These are phyloP conservation scores for Gentiana straminea DNA, from an alignment of 257 asterid species.

Conservation along the genomic window DNA sequence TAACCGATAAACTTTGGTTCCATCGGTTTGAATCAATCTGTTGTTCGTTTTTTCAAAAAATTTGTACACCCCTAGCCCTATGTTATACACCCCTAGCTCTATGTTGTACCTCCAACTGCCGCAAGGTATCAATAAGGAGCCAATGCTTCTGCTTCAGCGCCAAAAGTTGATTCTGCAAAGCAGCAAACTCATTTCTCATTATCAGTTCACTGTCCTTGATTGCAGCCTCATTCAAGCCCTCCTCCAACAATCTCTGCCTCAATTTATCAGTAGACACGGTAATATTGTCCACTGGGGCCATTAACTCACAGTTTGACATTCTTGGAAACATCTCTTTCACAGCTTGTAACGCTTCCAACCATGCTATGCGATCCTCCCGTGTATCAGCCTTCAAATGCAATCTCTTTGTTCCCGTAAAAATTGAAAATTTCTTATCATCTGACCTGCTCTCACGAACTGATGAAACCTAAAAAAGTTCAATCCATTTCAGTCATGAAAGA, in stretches of 20 bases:
- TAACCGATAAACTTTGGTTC: too few species aligned
- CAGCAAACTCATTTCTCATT: conserved; percentile 65
- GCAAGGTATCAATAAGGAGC: conserved; percentile 72
- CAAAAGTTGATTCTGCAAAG: conserved; percentile 66
- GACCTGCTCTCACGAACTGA: conserved; percentile 80
- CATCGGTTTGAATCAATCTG: too few species aligned
- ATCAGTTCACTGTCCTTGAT: conserved; percentile 83
- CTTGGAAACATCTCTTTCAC: conserved; percentile 93
- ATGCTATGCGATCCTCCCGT: conserved; percentile 62
- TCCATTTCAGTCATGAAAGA: too few species aligned
- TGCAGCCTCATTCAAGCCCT: conserved; percentile 50
- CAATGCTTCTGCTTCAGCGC: conserved; percentile 77
- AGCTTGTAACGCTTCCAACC: conserved; percentile 91
- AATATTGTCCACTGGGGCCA: conserved; percentile 71
- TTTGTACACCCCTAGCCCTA: too few species aligned
- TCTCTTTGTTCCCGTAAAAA: conserved; percentile 90
- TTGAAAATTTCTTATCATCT: conserved; percentile 87
- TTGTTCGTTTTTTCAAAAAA: too few species aligned
- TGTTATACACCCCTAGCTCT: too few species aligned
- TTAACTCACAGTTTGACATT: conserved; percentile 85
- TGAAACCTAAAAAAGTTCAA: conserved; percentile 49
- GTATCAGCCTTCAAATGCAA: conserved; percentile 85
- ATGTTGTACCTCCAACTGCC: conserved; percentile 85
- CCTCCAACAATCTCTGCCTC: conserved; percentile 70
- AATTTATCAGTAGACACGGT: conserved; percentile 64